Base-by-base conservation (phyloP, 2,329 filamentous ascomycete species). In the Arthroderma sp. region DNA sequence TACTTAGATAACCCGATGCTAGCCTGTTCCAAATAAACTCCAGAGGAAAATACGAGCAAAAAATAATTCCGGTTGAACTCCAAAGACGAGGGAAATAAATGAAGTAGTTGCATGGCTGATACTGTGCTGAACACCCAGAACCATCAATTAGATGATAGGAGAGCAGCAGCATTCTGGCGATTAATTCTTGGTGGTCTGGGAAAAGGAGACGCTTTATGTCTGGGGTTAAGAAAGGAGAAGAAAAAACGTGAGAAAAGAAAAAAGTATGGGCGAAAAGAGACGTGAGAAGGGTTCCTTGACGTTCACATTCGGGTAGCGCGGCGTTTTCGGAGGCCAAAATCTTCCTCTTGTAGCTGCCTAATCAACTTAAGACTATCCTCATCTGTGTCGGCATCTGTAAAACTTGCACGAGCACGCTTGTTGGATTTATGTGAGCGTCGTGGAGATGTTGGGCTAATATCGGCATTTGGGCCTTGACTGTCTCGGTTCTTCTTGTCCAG, bases 401-500 rank as follows among this genome's bases (percentile, higher is more conserved):
- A 51, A 34, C 49, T 52, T 29, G 45, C 36, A 36, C 52, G 53
- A 5, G 60, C 54, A 37, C 52, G 53, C 48, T 60, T 61, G 45
- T 46, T 49, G 8, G 51, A 43, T 40, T 61, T 58, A 27, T 22
- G 31, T 4, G 36, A 34, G 29, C 29, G 10, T 2, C 41, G 41
- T 4, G 49, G 43, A 37, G 48, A 50, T 6, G 46, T 44, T 40
- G 43, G 46, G 11, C 40, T 46, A n/a, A 33, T 34, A 41, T 40
- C 38, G 63, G 67, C 30, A 59, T 72, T 8, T 57, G 77, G 9
- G 61, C 71, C 36, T 65, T 65, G 47, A 66, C 68, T 45, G 56
- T 75, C 38, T 69, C 75, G 49, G 65, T 69, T 40, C 73, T 71
- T 40, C 74, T 77, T 51, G 68, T 71, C 34, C 22, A 36, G 34